Conservation (phyloP, 495 filamentous ascomycete species). For the Talaromyces thailandensis region DNA sequence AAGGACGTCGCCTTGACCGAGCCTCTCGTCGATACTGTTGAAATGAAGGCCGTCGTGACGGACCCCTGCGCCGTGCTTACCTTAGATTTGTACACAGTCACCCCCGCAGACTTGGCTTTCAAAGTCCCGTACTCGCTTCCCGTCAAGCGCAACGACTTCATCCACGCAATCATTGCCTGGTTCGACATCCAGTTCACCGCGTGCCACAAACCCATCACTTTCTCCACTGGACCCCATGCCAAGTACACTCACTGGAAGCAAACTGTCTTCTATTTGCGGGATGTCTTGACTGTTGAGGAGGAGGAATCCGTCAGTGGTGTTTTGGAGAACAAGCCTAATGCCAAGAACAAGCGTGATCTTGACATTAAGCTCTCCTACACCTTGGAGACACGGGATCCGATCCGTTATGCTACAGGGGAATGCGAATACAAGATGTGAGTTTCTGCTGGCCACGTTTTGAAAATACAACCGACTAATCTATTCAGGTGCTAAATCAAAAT, state of each 20-base stretch:
- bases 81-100: slow-evolving; percentile 76
- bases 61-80: slow-evolving; percentile 68
- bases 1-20: slow-evolving; percentile 76
- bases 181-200: slow-evolving; percentile 98
- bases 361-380: slow-evolving; percentile 84
- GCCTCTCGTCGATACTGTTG: slow-evolving; percentile 73
- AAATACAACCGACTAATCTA: slow-evolving; percentile 16
- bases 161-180: slow-evolving; percentile 94
- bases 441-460: background rate
- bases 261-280: slow-evolving; percentile 81
- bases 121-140: slow-evolving; percentile 59
- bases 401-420: slow-evolving; percentile 55
- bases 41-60: slow-evolving; percentile 69
- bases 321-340: slow-evolving; percentile 78
- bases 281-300: slow-evolving; percentile 75
- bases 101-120: slow-evolving; percentile 66
- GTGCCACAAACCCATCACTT: slow-evolving; percentile 78
- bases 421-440: slow-evolving; percentile 86
- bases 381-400: slow-evolving; percentile 64
- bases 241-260: slow-evolving; percentile 96
- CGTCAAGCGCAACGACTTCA: slow-evolving; percentile 73
- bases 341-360: slow-evolving; percentile 87
- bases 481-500: slow-evolving; percentile 32
- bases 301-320: slow-evolving; percentile 63
- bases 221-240: slow-evolving; percentile 81